These are phyloP conservation scores for Ceriops decandra DNA, from an alignment of 345 rosid genomes.

Conservation along the genomic window DNA sequence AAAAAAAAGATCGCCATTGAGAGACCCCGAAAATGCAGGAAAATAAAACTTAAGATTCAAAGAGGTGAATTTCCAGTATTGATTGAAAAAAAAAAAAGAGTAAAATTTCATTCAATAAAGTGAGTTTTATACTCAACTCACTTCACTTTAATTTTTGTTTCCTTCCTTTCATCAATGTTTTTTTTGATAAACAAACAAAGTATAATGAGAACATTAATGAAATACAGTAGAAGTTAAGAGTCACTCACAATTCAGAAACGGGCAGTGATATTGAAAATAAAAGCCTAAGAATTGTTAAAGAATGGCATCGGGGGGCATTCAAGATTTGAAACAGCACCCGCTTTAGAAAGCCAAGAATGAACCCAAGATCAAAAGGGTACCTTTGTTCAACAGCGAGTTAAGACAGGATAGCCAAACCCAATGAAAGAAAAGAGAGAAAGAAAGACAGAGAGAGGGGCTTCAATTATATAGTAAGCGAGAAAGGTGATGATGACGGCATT, in stretches of 20 bases:
- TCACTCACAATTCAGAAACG: neutral
- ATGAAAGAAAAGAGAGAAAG: neutral
- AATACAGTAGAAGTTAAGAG: neutral
- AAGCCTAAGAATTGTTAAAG: neutral
- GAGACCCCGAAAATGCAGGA: conserved; percentile 4
- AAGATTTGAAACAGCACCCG: neutral
- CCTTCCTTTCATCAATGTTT: neutral
- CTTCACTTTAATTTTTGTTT: neutral
- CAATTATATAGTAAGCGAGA: too few relatives aligned
- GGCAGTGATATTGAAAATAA: neutral
- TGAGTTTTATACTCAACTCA: too few relatives aligned
- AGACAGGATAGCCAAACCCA: neutral
- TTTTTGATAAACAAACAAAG: neutral
- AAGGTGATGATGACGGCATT: conserved; percentile 14
- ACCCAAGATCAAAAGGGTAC: conserved; percentile 10
- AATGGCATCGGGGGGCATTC: neutral
- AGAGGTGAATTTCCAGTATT: neutral
- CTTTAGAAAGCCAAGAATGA: neutral
- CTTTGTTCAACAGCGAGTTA: neutral
- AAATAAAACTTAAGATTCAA: neutral
- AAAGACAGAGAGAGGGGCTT: neutral
- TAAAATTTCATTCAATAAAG: too few relatives aligned
- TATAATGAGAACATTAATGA: neutral
- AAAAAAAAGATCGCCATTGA: neutral
- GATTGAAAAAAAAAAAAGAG: neutral